phyloP scores from a whole-genome alignment of 345 rosid species.

The Streptanthus diversifolius region DNA sequence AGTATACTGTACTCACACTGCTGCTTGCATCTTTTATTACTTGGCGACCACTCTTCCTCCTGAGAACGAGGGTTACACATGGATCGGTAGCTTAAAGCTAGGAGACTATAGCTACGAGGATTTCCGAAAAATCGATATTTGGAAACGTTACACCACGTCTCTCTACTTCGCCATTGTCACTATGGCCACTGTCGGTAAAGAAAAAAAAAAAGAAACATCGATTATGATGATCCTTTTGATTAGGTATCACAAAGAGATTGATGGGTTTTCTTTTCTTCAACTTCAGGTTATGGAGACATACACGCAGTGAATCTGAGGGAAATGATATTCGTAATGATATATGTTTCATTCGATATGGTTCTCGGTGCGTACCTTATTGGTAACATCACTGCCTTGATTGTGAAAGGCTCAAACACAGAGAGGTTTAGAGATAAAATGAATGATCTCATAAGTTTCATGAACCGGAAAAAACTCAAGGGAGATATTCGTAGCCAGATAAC shows the following conservation, averaged over 20 bases:
- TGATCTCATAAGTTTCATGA: conserved; percentile 81
- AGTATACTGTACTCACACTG: conserved; percentile 81
- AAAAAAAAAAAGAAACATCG: neutral
- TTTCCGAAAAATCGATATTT: conserved; percentile 68
- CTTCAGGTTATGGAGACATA: conserved; percentile 92
- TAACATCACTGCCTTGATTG: conserved; percentile 95
- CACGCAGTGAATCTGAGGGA: conserved; percentile 96
- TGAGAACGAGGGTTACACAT: conserved; percentile 67
- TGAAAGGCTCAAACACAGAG: conserved; percentile 97
- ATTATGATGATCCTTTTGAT: neutral
- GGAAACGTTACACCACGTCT: conserved; percentile 81
- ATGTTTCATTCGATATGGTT: conserved; percentile 93
- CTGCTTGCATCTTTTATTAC: conserved; percentile 85
- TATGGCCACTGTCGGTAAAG: conserved; percentile 82
- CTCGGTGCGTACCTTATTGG: conserved; percentile 95
- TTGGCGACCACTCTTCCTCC: conserved; percentile 75
- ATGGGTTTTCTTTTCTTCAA: neutral
- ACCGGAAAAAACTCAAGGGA: conserved; percentile 70
- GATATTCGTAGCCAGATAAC: conserved; percentile 71
- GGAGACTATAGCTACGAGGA: conserved; percentile 69
- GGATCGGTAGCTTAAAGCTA: conserved; percentile 86
- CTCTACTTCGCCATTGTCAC: conserved; percentile 82
- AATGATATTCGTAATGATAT: conserved; percentile 92
- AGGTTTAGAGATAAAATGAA: conserved; percentile 91
- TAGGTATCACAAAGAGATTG: neutral